phyloP scores from a whole-genome alignment of 164 flowering plant species.

The Piper betle region DNA sequence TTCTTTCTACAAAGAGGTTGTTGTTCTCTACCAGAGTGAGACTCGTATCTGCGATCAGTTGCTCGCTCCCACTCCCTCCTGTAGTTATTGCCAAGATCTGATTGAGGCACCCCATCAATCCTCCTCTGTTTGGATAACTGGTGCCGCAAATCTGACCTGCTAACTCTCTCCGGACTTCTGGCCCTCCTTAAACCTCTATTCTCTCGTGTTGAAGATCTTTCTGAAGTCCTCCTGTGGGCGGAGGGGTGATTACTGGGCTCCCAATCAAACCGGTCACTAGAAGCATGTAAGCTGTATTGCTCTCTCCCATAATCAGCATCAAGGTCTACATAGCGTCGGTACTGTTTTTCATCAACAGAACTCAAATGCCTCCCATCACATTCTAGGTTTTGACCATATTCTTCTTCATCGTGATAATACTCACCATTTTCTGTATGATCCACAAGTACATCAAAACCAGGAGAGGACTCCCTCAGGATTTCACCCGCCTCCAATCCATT shows the following conservation, averaged over 20 bases:
- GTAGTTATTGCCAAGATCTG: constrained; percentile 23
- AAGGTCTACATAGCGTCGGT: constrained; percentile 28
- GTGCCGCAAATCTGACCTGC: constrained; percentile 45
- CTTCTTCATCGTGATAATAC: constrained; percentile 52
- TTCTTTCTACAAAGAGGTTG: constrained; percentile 21
- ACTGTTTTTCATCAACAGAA: constrained; percentile 27
- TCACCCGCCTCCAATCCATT: constrained; percentile 65
- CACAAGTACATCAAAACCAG: constrained; percentile 97
- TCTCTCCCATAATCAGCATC: constrained; percentile 38
- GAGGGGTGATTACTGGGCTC: constrained; percentile 27
- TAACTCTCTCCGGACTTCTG: constrained; percentile 12
- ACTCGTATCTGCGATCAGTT: constrained; percentile 5
- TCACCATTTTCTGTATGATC: constrained; percentile 57
- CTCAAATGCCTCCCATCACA: constrained; percentile 32
- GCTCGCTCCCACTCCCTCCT: not conserved
- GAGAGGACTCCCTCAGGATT: constrained; percentile 61
- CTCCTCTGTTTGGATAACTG: constrained; percentile 52
- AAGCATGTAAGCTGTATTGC: constrained; percentile 20
- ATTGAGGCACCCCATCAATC: constrained; percentile 37
- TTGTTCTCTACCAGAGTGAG: constrained; percentile 23
- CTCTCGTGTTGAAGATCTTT: constrained; percentile 17
- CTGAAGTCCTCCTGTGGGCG: constrained; percentile 15
- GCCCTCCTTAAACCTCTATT: not conserved
- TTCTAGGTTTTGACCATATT: constrained; percentile 27
- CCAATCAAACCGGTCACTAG: constrained; percentile 39